These are phyloP conservation scores for Pisolithus microcarpus DNA, from an alignment of 768 basidiomycete species.

Conservation along the genomic window DNA sequence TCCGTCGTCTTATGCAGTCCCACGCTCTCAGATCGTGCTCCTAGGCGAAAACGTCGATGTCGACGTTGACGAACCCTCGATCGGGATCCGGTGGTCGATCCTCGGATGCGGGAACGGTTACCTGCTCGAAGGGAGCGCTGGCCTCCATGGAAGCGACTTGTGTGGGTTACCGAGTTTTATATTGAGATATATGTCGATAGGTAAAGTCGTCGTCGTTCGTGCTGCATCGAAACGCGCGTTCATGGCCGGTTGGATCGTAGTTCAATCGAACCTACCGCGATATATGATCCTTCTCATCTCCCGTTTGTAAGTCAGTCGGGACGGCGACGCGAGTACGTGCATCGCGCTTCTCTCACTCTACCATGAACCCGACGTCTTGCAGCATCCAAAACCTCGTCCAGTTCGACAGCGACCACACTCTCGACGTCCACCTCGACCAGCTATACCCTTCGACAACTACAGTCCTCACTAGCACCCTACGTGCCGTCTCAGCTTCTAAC, in stretches of 20 bases:
- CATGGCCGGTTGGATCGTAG: conserved; percentile 16
- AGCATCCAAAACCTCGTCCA: conserved; percentile 51
- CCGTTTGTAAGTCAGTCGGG: conserved; percentile 37
- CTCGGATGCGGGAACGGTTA: conserved; percentile 42
- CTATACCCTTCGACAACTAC: conserved; percentile 56
- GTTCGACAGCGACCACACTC: conserved; percentile 50
- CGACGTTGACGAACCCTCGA: conserved; percentile 50
- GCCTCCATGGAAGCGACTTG: conserved; percentile 34
- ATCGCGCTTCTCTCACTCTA: too few relatives aligned
- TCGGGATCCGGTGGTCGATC: conserved; percentile 52
- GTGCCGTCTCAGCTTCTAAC: conserved; percentile 31
- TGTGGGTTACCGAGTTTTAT: conserved; percentile 43
- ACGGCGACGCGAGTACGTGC: conserved; percentile 34
- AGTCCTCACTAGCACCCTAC: conserved; percentile 42
- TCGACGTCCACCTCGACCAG: conserved; percentile 47
- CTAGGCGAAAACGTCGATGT: conserved; percentile 52
- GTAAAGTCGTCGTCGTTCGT: conserved; percentile 23
- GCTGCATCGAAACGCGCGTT: not conserved
- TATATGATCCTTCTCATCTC: conserved; percentile 42
- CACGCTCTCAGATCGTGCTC: conserved; percentile 38
- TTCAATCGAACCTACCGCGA: conserved; percentile 28
- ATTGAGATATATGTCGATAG: conserved; percentile 44
- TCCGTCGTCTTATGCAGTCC: too few relatives aligned
- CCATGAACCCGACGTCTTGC: not conserved
- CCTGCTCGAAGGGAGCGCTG: conserved; percentile 40